phyloP scores from a whole-genome alignment of 2,329 filamentous ascomycete species.

The Hypocrella siamensis region DNA sequence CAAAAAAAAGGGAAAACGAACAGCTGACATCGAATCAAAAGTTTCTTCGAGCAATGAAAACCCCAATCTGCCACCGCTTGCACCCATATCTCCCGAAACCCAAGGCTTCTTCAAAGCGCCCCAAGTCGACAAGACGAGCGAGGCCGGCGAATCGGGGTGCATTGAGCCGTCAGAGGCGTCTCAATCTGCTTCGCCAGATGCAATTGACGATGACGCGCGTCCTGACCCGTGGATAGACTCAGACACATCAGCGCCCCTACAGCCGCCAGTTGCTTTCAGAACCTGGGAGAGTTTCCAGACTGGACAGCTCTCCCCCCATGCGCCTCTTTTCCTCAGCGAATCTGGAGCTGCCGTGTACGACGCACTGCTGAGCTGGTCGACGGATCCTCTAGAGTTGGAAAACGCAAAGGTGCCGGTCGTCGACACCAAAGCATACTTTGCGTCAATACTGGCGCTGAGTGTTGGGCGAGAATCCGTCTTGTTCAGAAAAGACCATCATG shows the following conservation, averaged over 20 bases:
- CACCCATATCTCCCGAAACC: slow-evolving; percentile 8
- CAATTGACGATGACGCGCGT: slow-evolving; percentile 3
- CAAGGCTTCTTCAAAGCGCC: slow-evolving; percentile 16
- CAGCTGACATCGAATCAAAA: no score
- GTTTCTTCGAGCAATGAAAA: not conserved
- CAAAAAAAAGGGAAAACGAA: no score
- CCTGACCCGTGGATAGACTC: slow-evolving; percentile 30
- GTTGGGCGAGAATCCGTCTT: slow-evolving; percentile 59
- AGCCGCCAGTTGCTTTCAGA: slow-evolving; percentile 28
- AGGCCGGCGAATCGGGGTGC: slow-evolving; percentile 1
- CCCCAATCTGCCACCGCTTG: slow-evolving; percentile 7
- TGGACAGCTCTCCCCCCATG: slow-evolving; percentile 17
- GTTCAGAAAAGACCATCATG: slow-evolving; percentile 43
- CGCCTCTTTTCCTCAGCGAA: slow-evolving; percentile 49
- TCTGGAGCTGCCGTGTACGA: slow-evolving; percentile 51
- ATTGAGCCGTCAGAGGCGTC: not conserved
- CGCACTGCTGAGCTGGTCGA: slow-evolving; percentile 31
- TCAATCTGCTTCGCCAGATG: not conserved
- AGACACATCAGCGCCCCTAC: slow-evolving; percentile 15
- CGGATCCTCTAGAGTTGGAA: slow-evolving; percentile 22
- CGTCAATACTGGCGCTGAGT: slow-evolving; percentile 48
- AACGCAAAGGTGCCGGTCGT: slow-evolving; percentile 26
- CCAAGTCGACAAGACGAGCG: not conserved
- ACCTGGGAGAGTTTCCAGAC: slow-evolving; percentile 57
- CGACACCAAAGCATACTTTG: slow-evolving; percentile 30